A percentile compares a stretch with the other conserved stretches of the same genome.
These are phyloP conservation scores for Cadophora malorum DNA, from an alignment of 2,329 filamentous ascomycete genomes.

Conservation along the genomic window DNA sequence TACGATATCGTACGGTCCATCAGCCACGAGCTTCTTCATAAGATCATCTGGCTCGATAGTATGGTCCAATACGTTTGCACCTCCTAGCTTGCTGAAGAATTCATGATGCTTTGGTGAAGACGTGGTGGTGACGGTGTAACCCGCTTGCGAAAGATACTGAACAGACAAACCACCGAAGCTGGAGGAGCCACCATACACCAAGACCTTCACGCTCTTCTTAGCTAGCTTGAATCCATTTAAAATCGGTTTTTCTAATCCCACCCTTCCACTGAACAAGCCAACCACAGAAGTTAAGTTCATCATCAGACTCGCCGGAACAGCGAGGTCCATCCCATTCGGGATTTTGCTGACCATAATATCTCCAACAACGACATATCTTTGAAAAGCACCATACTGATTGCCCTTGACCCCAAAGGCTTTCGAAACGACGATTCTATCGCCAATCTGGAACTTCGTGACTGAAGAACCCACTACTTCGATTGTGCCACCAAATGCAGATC, in stretches of 20 bases:
- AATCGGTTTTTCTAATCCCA: neutral
- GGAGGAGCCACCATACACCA: neutral
- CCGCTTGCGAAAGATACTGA: neutral
- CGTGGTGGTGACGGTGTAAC: neutral
- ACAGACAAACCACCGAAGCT: neutral
- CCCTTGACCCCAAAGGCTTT: neutral
- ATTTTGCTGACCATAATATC: constrained; percentile 8
- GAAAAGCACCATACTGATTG: constrained; percentile 3
- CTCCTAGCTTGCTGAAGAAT: neutral
- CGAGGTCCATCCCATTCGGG: neutral
- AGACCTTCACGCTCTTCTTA: neutral
- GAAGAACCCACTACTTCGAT: neutral
- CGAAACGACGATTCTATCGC: neutral
- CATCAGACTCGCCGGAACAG: neutral
- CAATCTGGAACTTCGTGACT: neutral
- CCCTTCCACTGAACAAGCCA: neutral
- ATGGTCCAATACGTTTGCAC: neutral
- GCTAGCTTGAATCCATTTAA: neutral
- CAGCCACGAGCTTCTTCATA: neutral
- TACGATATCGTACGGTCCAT: neutral
- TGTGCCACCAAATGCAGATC: neutral
- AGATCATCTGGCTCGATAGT: neutral
- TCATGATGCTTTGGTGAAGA: neutral
- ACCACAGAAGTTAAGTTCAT: constrained; percentile 1
- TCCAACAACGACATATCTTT: neutral